Evolutionary conservation across 257 asterid genomes (phyloP), one percentile per base, ranked within the genome.

Genomic region (Phtheirospermum japonicum): DNA sequence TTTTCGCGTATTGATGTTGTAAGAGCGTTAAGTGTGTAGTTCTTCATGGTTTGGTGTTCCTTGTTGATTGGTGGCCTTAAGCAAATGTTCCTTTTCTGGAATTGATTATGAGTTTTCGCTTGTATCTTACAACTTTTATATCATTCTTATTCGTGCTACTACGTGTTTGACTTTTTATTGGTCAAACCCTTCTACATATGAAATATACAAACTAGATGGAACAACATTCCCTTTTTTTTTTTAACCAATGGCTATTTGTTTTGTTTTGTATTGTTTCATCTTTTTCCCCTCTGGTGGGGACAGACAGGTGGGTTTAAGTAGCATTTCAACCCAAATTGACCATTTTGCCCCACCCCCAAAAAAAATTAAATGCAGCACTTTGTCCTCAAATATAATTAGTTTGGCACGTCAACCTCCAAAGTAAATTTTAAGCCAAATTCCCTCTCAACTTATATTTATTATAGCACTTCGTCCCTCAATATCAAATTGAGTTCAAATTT

Each of bases 21-120:
- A 1, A 23, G 28, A 61, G 23, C 31, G 14, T 46, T 23, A 54
- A 53, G 18, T 3, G n/a, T 17, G 30, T 63, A 17, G 45, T 50
- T 61, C 26, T 54, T 34, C 39, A 37, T 59, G 49, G 55, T 52
- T 37, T 59, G 36, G 20, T 5, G 7, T 33, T 26, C 40, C 55
- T 19, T 28, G 48, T 60, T 45, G 32, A 32, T 51, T 53, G 17
- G 18, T 66, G 32, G 66, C 62, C 53, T 52, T 49, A 36, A 46
- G 18, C n/a, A n/a, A n/a, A n/a, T n/a, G n/a, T n/a, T 30, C 18
- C 34, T 31, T 74, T 39, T 49, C 53, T 20, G 63, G 69, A 57
- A 60, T 46, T 60, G 14, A 60, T 34, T 37, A 51, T 53, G 19
- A 43, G 30, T 64, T 46, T 40, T 49, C 57, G 9, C n/a, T 23